These are phyloP conservation scores for Aspergillus ibericus DNA, from an alignment of 2,329 filamentous ascomycete species.

Conservation along the genomic window DNA sequence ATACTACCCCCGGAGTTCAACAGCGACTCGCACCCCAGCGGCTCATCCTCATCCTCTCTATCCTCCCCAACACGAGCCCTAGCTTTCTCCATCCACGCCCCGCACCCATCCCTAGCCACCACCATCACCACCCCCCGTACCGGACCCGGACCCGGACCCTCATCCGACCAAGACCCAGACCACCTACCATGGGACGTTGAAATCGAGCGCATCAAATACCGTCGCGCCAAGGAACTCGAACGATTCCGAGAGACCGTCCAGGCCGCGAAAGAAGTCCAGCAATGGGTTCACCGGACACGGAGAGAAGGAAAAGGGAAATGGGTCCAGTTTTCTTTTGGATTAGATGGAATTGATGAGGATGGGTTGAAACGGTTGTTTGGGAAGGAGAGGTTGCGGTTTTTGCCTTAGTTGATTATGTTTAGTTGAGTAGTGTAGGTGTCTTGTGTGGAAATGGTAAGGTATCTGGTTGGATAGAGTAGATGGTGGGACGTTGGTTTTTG, in stretches of 20 bases:
- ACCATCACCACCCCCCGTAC: background rate
- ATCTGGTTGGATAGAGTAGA: background rate
- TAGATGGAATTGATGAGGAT: conserved; percentile 23
- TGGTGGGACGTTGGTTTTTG: too few species aligned
- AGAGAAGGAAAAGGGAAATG: conserved; percentile 40
- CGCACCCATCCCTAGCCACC: conserved; percentile 1
- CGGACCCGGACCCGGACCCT: too few species aligned
- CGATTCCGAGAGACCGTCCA: conserved; percentile 29
- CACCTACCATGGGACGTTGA: conserved; percentile 34
- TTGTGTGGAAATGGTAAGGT: background rate
- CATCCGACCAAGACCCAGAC: conserved; percentile 4
- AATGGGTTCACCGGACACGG: conserved; percentile 31
- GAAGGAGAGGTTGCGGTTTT: conserved; percentile 10
- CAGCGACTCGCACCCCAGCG: background rate
- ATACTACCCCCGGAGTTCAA: background rate
- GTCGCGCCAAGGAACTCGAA: conserved; percentile 32
- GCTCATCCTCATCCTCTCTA: background rate
- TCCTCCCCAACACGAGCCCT: conserved; percentile 13
- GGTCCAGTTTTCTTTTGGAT: conserved; percentile 38
- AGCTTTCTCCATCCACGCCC: conserved; percentile 26
- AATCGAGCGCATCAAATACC: conserved; percentile 32
- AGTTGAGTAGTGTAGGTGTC: background rate
- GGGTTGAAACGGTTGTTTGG: conserved; percentile 21
- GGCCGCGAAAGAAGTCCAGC: conserved; percentile 32
- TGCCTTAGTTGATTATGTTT: background rate